Conservation (phyloP, 805 yeast species). For the Lipomyces orientalis region DNA sequence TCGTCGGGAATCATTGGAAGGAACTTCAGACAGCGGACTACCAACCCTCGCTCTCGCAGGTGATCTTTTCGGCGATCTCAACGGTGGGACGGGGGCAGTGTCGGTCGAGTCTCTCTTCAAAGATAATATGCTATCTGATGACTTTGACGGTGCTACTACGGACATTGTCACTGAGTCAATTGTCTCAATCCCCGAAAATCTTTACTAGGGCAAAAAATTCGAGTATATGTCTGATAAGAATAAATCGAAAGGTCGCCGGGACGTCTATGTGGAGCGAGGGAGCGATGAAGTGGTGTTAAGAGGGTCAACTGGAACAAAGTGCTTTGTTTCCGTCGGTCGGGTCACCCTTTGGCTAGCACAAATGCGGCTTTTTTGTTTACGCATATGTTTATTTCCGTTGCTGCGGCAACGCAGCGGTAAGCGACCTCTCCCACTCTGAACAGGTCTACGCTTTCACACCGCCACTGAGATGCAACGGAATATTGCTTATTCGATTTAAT, state of each 20-base stretch:
- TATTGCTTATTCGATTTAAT: too few species aligned
- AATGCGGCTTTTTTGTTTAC: too few species aligned
- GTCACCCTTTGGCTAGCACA: too few species aligned
- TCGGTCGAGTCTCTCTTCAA: not conserved
- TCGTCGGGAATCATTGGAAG: constrained; percentile 25
- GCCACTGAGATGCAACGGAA: too few species aligned
- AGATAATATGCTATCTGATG: not conserved
- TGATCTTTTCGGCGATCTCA: not conserved
- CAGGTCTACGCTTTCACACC: too few species aligned
- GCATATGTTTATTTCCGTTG: too few species aligned
- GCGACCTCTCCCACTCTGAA: too few species aligned
- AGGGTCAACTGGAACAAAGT: not conserved
- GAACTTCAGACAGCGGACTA: constrained; percentile 27
- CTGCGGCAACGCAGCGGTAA: too few species aligned
- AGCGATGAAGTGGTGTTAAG: not conserved
- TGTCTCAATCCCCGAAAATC: not conserved
- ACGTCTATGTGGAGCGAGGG: not conserved
- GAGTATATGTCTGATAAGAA: not conserved
- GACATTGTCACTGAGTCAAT: not conserved
- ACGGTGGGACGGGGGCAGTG: not conserved
- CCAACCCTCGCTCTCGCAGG: constrained; percentile 5
- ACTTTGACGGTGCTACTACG: not conserved
- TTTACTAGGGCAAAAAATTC: not conserved
- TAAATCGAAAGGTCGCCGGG: not conserved
- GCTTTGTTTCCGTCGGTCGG: not conserved